Evolutionary conservation across 192 early-diverging fungal genomes (phyloP), one percentile per base, ranked within the genome.

Genomic region (Cladochytrium replicatum): DNA sequence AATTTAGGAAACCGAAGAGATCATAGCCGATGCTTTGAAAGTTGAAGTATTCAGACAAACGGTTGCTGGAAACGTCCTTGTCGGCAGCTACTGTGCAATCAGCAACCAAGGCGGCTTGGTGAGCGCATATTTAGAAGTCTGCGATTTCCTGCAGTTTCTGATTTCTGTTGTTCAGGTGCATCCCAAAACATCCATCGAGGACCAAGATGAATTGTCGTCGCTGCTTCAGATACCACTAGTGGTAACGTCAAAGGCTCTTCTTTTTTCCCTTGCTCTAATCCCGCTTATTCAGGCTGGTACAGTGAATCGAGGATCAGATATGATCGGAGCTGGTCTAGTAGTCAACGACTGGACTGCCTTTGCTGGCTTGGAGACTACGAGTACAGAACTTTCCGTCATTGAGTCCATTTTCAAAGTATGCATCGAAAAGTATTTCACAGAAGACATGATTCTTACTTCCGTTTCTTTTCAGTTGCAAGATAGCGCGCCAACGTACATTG

Each of bases 21-120:
- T 99, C 51, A 96, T 99, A 71, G 88, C 89, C 32, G 95, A 99
- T 67, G 87, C 87, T n/a, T 75, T 99, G 23, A 81, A 86, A 44
- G 95, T 99, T 28, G 95, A 99, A 63, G 95, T 99, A 6, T 99
- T 99, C 71, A 73, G 93, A 52, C 93, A 99, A 67, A 99, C 93
- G 9, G 78, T 99, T 57, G 95, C 95, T 21, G 91, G 91, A 63
- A 96, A 99, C 57, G 91, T 95, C 9, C 72, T 99, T 8, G 91
- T 96, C 27, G 95, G 95, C 28, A 83, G 82, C 54, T 99, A 89
- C 77, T 93, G 91, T 48, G 81, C 89, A 13, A 68, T 99, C 53
- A 91, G 85, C 62, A 99, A 99, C 82, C 91, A 95, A 61, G 95
- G 95, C 53, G 95, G 93, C 39, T 66, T 99, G 41, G 93, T 88